Conservation (phyloP, 73 alveolate genomes). For the Tetrahymena thermophila region DNA sequence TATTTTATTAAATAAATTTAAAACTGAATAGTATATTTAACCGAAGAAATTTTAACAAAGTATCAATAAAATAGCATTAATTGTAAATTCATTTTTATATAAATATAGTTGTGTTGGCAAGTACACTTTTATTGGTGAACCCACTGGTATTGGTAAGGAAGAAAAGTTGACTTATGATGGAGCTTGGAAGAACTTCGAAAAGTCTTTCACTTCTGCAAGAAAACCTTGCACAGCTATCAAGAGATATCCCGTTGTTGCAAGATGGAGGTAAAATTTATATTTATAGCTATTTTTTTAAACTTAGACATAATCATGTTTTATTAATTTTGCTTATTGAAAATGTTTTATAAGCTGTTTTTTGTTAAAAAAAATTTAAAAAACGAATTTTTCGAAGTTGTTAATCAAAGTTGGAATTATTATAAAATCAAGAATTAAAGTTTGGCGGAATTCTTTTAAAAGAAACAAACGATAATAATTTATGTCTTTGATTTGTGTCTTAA, state of each 20-base stretch:
- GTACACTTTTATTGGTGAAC: conserved; percentile 87
- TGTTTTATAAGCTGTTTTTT: no score
- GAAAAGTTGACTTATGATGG: conserved; percentile 84
- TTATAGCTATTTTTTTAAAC: neutral
- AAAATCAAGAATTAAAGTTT: neutral
- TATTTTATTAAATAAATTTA: no score
- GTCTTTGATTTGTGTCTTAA: neutral
- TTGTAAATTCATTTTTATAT: neutral
- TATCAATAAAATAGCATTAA: neutral
- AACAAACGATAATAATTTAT: no score
- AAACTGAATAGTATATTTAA: no score
- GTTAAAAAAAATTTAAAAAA: no score
- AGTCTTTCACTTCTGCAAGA: conserved; percentile 75
- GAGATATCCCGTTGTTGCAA: conserved; percentile 96
- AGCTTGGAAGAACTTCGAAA: conserved; percentile 96
- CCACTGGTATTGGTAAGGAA: conserved; percentile 89
- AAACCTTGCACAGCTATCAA: conserved; percentile 89
- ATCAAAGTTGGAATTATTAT: neutral
- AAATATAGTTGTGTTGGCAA: conserved; percentile 85
- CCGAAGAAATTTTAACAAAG: neutral
- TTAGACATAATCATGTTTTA: neutral
- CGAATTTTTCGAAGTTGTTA: neutral
- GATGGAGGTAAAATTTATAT: conserved; percentile 72
- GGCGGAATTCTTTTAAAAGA: neutral
- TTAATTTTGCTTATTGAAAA: no score